These are phyloP conservation scores for Plasmodium berghei DNA, from an alignment of 169 alveolate genomes.

Conservation along the genomic window DNA sequence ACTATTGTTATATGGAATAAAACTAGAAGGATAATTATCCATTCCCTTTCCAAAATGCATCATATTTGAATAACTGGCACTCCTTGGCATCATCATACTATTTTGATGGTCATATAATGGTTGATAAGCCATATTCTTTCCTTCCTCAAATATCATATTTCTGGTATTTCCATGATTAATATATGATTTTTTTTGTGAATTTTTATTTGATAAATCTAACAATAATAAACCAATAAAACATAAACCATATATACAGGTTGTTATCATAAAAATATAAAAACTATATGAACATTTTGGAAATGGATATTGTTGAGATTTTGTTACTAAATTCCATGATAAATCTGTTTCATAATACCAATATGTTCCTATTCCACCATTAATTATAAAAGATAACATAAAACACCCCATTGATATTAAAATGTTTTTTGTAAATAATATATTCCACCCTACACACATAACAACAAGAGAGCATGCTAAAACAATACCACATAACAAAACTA, in stretches of 20 bases:
- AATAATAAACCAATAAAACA: constrained; percentile 33
- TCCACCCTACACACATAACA: constrained; percentile 48
- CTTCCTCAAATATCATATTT: constrained; percentile 22
- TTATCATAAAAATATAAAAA: constrained; percentile 50
- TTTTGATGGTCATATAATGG: constrained; percentile 22
- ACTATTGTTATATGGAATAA: constrained; percentile 14
- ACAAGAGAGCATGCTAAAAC: constrained; percentile 43
- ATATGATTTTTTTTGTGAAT: constrained; percentile 45
- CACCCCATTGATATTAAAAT: constrained; percentile 59
- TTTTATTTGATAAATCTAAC: constrained; percentile 20
- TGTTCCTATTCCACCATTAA: constrained; percentile 56
- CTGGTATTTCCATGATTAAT: constrained; percentile 20
- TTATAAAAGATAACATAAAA: constrained; percentile 47
- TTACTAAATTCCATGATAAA: constrained; percentile 45
- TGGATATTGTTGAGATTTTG: constrained; percentile 59
- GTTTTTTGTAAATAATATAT: constrained; percentile 36
- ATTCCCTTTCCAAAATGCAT: constrained; percentile 53
- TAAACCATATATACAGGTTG: constrained; percentile 41
- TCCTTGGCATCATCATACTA: constrained; percentile 47
- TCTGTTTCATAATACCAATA: constrained; percentile 75
- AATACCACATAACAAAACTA: constrained; percentile 39
- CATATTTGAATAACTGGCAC: constrained; percentile 41
- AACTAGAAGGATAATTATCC: constrained; percentile 16
- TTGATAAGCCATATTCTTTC: constrained; percentile 29
- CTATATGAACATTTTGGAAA: constrained; percentile 63